Conservation (phyloP, 2,329 filamentous ascomycete species). For the Stromatinia cepivora region DNA sequence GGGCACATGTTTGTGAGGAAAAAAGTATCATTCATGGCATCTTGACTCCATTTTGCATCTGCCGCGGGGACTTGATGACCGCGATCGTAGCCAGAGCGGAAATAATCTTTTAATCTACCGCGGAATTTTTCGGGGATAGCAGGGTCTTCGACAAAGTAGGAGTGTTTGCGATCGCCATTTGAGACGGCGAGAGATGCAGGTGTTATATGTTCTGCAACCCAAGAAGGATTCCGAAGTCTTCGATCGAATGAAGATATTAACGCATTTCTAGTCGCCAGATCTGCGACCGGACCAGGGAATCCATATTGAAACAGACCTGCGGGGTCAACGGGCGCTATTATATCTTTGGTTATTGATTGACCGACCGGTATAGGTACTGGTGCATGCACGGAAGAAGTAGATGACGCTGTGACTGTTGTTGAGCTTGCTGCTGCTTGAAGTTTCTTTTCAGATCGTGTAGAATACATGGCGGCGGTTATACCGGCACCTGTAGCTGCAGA, state of each 20-base stretch:
- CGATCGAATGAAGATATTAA: constrained; percentile 90
- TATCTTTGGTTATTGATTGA: constrained; percentile 35
- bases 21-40: constrained; percentile 94
- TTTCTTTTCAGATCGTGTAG: constrained; percentile 54
- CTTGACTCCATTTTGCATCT: constrained; percentile 92
- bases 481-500: constrained; percentile 76
- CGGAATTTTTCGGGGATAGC: constrained; percentile 82
- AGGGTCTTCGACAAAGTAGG: constrained; percentile 78
- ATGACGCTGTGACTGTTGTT: constrained; percentile 31
- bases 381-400: constrained; percentile 35
- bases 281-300: constrained; percentile 86
- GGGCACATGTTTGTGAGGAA: constrained; percentile 95
- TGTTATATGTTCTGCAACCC: constrained; percentile 97
- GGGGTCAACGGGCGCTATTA: constrained; percentile 64
- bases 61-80: constrained; percentile 97
- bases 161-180: constrained; percentile 82
- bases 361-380: constrained; percentile 37
- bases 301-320: constrained; percentile 80
- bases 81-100: constrained; percentile 89
- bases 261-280: constrained; percentile 73
- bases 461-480: constrained; percentile 67
- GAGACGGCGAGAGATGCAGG: constrained; percentile 73
- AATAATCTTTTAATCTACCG: constrained; percentile 90
- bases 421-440: constrained; percentile 38
- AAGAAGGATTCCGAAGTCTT: constrained; percentile 84